phyloP scores from a whole-genome alignment of 2,329 filamentous ascomycete genomes.

The Orbilia quercus region DNA sequence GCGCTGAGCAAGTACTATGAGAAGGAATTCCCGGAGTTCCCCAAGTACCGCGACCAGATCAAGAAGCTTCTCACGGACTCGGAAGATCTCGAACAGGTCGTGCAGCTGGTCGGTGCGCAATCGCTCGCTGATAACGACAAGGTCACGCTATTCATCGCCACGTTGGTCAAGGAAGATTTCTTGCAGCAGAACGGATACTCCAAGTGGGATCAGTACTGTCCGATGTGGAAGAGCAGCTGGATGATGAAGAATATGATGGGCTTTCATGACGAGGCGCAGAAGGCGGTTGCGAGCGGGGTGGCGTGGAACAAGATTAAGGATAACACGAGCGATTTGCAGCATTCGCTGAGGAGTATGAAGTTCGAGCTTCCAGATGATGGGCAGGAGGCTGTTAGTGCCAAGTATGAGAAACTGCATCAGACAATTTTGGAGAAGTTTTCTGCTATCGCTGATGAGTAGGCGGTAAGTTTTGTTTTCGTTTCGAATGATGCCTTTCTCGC shows the following conservation, averaged over 20 bases:
- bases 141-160: conserved; percentile 93
- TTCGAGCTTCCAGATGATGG: conserved; percentile 88
- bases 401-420: conserved; percentile 94
- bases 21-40: conserved; percentile 93
- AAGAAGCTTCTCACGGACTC: conserved; percentile 93
- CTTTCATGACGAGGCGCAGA: conserved; percentile 97
- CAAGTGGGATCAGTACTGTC: conserved; percentile 99
- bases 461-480: not conserved
- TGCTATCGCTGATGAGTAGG: conserved; percentile 90
- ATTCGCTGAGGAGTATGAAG: conserved; percentile 88
- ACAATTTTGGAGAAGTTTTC: conserved; percentile 98
- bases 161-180: conserved; percentile 96
- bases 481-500: not conserved
- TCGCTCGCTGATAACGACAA: conserved; percentile 96
- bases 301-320: conserved; percentile 94
- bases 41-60: conserved; percentile 89
- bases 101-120: conserved; percentile 97
- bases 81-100: conserved; percentile 97
- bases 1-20: conserved; percentile 93
- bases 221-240: conserved; percentile 99
- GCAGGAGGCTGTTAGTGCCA: conserved; percentile 73
- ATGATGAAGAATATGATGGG: conserved; percentile 99
- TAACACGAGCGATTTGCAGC: conserved; percentile 86
- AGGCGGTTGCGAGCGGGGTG: conserved; percentile 90
- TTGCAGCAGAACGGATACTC: conserved; percentile 99